Percentiles rank a stretch among this genome's conserved stretches.
Evolutionary conservation across 108 stramenopile genomes (phyloP).

Genomic region (Discostella pseudostelligera): DNA sequence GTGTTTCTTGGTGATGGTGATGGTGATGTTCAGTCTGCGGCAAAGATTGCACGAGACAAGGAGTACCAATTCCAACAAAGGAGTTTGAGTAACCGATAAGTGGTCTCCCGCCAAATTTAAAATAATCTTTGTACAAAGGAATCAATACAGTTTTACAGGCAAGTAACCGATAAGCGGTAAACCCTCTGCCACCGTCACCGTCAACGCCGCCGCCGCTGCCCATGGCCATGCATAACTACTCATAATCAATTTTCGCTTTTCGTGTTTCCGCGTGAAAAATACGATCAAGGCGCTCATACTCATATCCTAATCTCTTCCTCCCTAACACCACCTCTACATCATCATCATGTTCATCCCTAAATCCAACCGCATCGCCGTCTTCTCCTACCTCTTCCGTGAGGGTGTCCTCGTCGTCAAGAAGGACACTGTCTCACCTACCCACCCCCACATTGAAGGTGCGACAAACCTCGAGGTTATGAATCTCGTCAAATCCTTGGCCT

Average conservation of each 20-base stretch:
- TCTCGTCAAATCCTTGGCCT: conserved; percentile 93
- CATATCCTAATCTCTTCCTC: conserved; percentile 1
- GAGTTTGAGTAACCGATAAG: too few relatives aligned
- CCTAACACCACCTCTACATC: neutral
- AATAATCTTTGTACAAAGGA: neutral
- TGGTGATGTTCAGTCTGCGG: too few relatives aligned
- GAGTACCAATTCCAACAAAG: too few relatives aligned
- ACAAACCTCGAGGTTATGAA: conserved; percentile 93
- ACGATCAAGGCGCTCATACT: conserved; percentile 34
- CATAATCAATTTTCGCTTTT: conserved; percentile 22
- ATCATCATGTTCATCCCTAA: conserved; percentile 94
- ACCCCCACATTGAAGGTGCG: conserved; percentile 89
- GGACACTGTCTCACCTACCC: conserved; percentile 88
- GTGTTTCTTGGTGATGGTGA: too few relatives aligned
- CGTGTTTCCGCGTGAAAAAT: conserved; percentile 44
- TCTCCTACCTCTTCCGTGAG: conserved; percentile 97
- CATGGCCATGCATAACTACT: neutral
- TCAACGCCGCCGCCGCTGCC: neutral
- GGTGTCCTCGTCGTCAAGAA: conserved; percentile 97
- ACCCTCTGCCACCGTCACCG: neutral
- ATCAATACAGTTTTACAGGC: neutral
- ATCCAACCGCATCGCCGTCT: conserved; percentile 96
- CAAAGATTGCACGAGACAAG: too few relatives aligned
- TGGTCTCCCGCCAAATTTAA: too few relatives aligned
- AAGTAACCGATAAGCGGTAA: conserved; percentile 10